Evolutionary conservation across 495 filamentous ascomycete species (phyloP).

Genomic region (Tuber melanosporum): DNA sequence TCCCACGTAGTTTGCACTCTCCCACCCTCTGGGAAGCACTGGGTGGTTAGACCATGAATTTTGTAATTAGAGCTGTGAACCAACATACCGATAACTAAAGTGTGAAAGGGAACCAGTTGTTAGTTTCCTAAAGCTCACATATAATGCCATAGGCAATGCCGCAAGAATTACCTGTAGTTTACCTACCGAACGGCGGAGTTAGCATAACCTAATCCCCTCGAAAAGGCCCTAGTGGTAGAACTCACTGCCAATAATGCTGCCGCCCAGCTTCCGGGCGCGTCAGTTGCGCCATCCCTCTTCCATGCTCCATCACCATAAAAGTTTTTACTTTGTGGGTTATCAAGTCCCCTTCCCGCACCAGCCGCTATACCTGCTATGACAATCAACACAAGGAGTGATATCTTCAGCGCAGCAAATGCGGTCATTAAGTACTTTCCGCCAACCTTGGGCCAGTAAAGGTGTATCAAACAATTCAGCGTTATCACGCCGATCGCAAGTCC

Average conservation of each 20-base stretch:
- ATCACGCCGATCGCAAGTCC: constrained; percentile 46
- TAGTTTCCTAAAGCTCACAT: background rate
- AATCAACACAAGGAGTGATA: constrained; percentile 47
- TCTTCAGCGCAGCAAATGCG: constrained; percentile 49
- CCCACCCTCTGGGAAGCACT: constrained; percentile 41
- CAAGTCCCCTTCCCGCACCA: constrained; percentile 18
- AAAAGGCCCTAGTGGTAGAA: background rate
- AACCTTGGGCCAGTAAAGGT: constrained; percentile 44
- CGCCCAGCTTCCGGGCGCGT: constrained; percentile 20
- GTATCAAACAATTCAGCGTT: constrained; percentile 47
- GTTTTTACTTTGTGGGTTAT: constrained; percentile 11
- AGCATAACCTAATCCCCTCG: background rate
- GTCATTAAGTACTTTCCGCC: constrained; percentile 51
- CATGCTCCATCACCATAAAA: constrained; percentile 13
- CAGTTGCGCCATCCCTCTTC: background rate
- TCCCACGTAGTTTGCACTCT: constrained; percentile 46
- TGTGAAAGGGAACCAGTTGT: background rate
- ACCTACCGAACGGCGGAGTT: constrained; percentile 8
- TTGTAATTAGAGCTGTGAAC: background rate
- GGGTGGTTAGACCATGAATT: background rate
- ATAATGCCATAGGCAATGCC: background rate
- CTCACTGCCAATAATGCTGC: constrained; percentile 18
- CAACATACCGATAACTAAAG: constrained; percentile 20
- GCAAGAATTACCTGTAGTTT: constrained; percentile 18
- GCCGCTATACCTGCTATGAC: constrained; percentile 45